Evolutionary conservation across 2,329 filamentous ascomycete species (phyloP), one percentile per base, ranked within the genome.

Genomic region (Colletotrichum sublineola): DNA sequence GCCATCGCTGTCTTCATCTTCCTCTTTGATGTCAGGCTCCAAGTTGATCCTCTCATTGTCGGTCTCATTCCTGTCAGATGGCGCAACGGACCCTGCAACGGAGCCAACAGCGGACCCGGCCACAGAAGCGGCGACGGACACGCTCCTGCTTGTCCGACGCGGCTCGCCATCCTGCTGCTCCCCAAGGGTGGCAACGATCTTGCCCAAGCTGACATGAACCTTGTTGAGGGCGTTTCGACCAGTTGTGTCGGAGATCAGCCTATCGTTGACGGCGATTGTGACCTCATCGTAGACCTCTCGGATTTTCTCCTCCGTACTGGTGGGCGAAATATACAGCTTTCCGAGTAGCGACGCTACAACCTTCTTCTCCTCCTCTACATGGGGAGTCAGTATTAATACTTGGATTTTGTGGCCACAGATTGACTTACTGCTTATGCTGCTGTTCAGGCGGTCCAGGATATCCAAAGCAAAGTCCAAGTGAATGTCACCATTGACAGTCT

Each of bases 361-460:
- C 80, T 97, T 98, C 83, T 93, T 94, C 81, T 98, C 95, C 75
- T 97, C 95, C 80, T 93, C 92, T 92, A 78, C 79, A 67, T 73
- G 44, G 8, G 1, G 29, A 72, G 79, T 83, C 80, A 84, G 78
- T 69, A 74, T 38, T n/a, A 29, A 50, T 42, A 48, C 56, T 71
- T 48, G 72, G n/a, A 36, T 20, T 42, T n/a, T n/a, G n/a, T n/a
- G n/a, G n/a, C n/a, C n/a, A n/a, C n/a, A n/a, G n/a, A 36, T 20
- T 42, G 52, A 85, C 91, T 84, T 89, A 93, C 92, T 93, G 75
- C 85, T 90, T 69, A 90, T 87, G 69, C 87, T 90, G 44, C 89
- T 89, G 31, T 92, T 86, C 1, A 97, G 84, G 70, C 91, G 91
- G 75, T 96, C 93, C 5, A 98, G 82, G 18, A 97, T 90, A 75